Evolutionary conservation across 306 rosid species (phyloP), one percentile per base, ranked within the genome.

Genomic region (Hylodesmum podocarpum): DNA sequence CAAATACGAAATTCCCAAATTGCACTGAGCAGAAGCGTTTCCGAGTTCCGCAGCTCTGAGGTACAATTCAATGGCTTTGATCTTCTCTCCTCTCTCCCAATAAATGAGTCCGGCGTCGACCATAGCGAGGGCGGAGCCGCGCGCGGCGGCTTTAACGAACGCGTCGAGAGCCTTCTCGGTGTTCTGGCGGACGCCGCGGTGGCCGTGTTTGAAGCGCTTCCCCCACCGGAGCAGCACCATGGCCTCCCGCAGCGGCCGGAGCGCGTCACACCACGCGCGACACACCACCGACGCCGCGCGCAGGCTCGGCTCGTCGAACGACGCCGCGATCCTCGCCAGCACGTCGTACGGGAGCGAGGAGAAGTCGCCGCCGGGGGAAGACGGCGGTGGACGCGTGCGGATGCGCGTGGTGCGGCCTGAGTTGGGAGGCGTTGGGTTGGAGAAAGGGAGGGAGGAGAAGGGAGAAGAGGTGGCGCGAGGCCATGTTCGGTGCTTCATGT

Each of bases 101-200:
- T 82, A 82, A 41, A 95, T 75, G 1, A 95, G 87, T 3, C 98
- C 97, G 5, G 97, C 98, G 55, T 92, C 97, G 36, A 95, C 98
- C 97, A 92, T 92, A 3, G 92, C 96, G 61, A 88, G 65, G 1
- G 97, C 76, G 0, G 96, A 92, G 11, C 97, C 98, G 10, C 79
- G 89, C 54, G 84, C 84, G 15, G 89, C 96, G 11, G 89, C 98
- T 78, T 87, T 92, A 64, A 79, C 22, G 71, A 92, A 95, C 70
- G 88, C 84, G 12, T 89, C 84, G 1, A 92, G 87, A 1, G 98
- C 97, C 84, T 95, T 92, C 1, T 81, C 89, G 7, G 50, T 31
- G 69, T 87, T 86, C 3, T 73, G 81, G 1, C 67, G 66, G 33
- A 95, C 88, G 8, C 92, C 92, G 3, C 80, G 81, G 3, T 65